phyloP scores from a whole-genome alignment of 345 rosid genomes.

The Reutealis trisperma region DNA sequence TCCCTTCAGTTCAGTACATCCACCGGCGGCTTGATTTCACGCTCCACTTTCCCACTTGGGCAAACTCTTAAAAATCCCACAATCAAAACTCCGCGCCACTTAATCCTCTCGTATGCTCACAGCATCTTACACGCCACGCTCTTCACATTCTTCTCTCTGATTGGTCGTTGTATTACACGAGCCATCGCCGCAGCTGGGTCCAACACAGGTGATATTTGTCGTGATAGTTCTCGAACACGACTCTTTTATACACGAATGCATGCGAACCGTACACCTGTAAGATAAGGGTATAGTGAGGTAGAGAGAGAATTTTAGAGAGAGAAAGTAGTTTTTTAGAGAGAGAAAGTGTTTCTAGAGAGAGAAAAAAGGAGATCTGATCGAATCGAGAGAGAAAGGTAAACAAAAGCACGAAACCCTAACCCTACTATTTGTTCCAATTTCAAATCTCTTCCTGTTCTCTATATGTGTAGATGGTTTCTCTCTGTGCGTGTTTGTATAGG shows the following conservation, averaged over 20 bases:
- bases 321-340: slow-evolving; percentile 18
- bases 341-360: slow-evolving; percentile 17
- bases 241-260: slow-evolving; percentile 24
- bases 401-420: slow-evolving; percentile 21
- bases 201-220: not conserved
- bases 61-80: slow-evolving; percentile 2
- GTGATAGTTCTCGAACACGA: slow-evolving; percentile 16
- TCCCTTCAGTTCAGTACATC: too few relatives aligned
- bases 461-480: not conserved
- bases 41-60: not conserved
- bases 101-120: not conserved
- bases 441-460: not conserved
- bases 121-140: not conserved
- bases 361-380: slow-evolving; percentile 17
- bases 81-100: slow-evolving; percentile 23
- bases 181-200: not conserved
- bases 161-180: not conserved
- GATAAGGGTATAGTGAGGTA: slow-evolving; percentile 25
- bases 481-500: not conserved
- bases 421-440: not conserved
- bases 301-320: slow-evolving; percentile 28
- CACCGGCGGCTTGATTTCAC: not conserved
- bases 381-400: slow-evolving; percentile 10
- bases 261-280: slow-evolving; percentile 37
- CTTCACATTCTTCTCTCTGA: not conserved